phyloP scores from a whole-genome alignment of 805 yeast genomes.

The Starmerella stellata region DNA sequence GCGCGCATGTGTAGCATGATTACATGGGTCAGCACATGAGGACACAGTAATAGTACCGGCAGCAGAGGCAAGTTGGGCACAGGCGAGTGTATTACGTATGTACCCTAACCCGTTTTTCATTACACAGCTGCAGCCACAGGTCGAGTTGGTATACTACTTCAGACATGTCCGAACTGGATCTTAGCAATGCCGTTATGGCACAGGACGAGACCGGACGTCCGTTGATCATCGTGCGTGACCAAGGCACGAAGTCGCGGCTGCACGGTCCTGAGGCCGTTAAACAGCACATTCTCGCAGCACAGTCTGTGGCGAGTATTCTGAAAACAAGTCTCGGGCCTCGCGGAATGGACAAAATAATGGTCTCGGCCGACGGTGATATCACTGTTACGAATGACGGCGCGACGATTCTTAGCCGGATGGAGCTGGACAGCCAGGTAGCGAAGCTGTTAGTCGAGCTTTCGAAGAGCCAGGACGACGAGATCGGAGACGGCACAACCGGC shows the following conservation, averaged over 20 bases:
- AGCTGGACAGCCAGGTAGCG: constrained; percentile 88
- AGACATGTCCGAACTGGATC: constrained; percentile 39
- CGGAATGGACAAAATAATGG: constrained; percentile 91
- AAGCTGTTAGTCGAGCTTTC: constrained; percentile 85
- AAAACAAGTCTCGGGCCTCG: constrained; percentile 92
- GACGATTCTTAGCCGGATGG: constrained; percentile 89
- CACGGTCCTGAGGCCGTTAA: constrained; percentile 66
- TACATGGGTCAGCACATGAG: no score
- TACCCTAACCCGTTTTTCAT: no score
- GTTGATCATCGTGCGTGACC: constrained; percentile 87
- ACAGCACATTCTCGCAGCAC: constrained; percentile 80
- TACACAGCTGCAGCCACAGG: no score
- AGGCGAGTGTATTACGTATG: no score
- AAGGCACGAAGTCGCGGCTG: constrained; percentile 40
- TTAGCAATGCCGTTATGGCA: constrained; percentile 96
- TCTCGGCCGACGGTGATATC: constrained; percentile 92
- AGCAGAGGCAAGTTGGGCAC: no score
- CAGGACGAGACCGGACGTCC: constrained; percentile 99
- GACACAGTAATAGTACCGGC: no score
- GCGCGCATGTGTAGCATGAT: no score
- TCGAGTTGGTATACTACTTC: no score
- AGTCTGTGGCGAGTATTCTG: constrained; percentile 82
- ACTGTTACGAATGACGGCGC: constrained; percentile 98
- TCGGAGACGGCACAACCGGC: constrained; percentile 98
- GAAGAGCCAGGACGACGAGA: constrained; percentile 90